Conservation (phyloP, 495 filamentous ascomycete genomes). For the Hypoxylon rickii region DNA sequence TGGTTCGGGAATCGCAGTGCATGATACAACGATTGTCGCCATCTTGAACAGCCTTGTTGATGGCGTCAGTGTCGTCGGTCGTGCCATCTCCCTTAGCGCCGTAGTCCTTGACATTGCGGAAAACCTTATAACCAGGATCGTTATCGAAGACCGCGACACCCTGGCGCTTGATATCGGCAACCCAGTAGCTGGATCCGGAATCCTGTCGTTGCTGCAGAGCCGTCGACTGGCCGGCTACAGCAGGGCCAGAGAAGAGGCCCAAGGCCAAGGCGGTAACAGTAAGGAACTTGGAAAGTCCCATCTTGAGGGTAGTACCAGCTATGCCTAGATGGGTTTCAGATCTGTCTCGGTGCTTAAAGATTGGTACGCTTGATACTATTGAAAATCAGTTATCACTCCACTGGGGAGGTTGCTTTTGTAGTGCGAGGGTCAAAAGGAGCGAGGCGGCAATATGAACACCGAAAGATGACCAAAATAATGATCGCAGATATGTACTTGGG, state of each 20-base stretch:
- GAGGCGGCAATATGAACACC: too few relatives aligned
- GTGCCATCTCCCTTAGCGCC: constrained; percentile 77
- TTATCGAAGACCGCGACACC: constrained; percentile 67
- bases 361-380: constrained; percentile 12
- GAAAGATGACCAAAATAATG: constrained; percentile 1
- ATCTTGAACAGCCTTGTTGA: constrained; percentile 80
- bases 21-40: constrained; percentile 72
- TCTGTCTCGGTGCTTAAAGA: constrained; percentile 10
- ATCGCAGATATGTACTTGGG: constrained; percentile 16
- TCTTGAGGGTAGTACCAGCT: constrained; percentile 50
- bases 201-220: constrained; percentile 27
- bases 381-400: constrained; percentile 18
- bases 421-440: too few relatives aligned
- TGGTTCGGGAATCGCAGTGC: constrained; percentile 82
- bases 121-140: constrained; percentile 69
- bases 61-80: constrained; percentile 86
- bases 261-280: constrained; percentile 43
- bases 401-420: constrained; percentile 7
- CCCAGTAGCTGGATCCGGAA: constrained; percentile 66
- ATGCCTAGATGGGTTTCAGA: constrained; percentile 31
- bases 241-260: constrained; percentile 40
- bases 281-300: constrained; percentile 47
- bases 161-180: constrained; percentile 71
- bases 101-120: constrained; percentile 86
- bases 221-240: constrained; percentile 38